These are phyloP conservation scores for Actinomortierella wolfii DNA, from an alignment of 371 early-diverging fungal species.

Conservation along the genomic window DNA sequence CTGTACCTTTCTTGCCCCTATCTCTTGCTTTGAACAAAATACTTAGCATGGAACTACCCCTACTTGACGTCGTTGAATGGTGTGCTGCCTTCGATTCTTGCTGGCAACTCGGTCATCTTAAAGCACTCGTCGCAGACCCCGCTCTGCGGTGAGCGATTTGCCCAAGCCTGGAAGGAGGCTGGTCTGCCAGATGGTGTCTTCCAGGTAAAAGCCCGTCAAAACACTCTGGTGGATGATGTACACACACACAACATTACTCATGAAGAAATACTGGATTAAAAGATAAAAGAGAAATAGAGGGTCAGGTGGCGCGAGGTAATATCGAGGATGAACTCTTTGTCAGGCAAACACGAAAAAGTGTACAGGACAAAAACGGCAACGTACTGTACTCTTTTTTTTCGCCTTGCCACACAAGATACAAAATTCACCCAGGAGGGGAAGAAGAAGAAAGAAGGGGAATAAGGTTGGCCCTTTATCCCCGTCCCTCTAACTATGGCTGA, in stretches of 20 bases:
- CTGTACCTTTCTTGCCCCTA: neutral
- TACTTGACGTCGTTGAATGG: slow-evolving; percentile 71
- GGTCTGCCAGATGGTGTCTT: slow-evolving; percentile 76
- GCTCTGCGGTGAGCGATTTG: slow-evolving; percentile 75
- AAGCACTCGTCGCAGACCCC: slow-evolving; percentile 88
- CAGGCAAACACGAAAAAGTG: too few relatives aligned
- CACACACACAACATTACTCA: too few relatives aligned
- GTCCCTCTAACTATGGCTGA: too few relatives aligned
- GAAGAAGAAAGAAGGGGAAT: too few relatives aligned
- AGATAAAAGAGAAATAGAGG: neutral
- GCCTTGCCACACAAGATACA: neutral
- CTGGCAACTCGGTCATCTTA: slow-evolving; percentile 80
- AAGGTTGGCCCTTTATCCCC: too few relatives aligned
- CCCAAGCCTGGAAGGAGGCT: slow-evolving; percentile 65
- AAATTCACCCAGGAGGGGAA: neutral
- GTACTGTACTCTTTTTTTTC: too few relatives aligned
- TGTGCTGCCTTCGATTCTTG: slow-evolving; percentile 78
- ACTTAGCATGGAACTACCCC: slow-evolving; percentile 71
- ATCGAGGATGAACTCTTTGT: slow-evolving; percentile 1
- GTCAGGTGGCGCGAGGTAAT: neutral
- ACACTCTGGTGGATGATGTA: too few relatives aligned
- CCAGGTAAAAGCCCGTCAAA: slow-evolving; percentile 48
- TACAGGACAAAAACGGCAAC: too few relatives aligned
- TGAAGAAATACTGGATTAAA: neutral
- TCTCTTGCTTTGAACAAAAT: slow-evolving; percentile 3